Percentiles rank a stretch among this genome's conserved stretches.
Evolutionary conservation across 768 basidiomycete genomes (phyloP).

Genomic region (Pleurotus eryngii): DNA sequence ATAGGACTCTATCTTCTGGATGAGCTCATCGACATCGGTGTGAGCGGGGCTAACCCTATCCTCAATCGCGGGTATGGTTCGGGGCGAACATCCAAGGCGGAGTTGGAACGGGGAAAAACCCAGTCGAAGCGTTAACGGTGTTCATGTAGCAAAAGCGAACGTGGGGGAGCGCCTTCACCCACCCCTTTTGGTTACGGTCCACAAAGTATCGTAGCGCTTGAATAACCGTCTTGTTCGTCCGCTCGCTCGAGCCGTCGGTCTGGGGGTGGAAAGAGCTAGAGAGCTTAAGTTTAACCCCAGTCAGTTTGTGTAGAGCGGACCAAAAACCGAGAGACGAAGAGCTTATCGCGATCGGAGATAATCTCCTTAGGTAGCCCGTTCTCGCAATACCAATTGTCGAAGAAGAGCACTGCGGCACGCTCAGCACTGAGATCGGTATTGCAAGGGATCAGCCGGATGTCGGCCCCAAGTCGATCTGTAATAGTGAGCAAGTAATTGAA

Average conservation of each 20-base stretch:
- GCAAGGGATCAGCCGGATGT: conserved; percentile 16
- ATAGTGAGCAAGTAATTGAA: conserved; percentile 23
- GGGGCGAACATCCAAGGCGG: conserved; percentile 15
- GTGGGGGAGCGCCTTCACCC: conserved; percentile 20
- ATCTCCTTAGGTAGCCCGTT: conserved; percentile 31
- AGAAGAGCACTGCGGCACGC: conserved; percentile 20
- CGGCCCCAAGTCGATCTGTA: conserved; percentile 21
- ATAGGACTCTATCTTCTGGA: conserved; percentile 9
- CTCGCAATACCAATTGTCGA: conserved; percentile 29
- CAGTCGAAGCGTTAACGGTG: conserved; percentile 22
- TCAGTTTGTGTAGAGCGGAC: conserved; percentile 15
- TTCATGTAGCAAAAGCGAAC: conserved; percentile 29
- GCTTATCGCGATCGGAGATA: conserved; percentile 6
- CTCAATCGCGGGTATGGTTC: conserved; percentile 17
- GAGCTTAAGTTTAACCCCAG: conserved; percentile 24
- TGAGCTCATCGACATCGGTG: not conserved
- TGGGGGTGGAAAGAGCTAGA: conserved; percentile 33
- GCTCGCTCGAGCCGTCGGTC: conserved; percentile 29
- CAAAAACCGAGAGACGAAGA: conserved; percentile 29
- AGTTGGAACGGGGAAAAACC: conserved; percentile 25
- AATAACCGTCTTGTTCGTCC: conserved; percentile 22
- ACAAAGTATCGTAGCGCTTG: conserved; percentile 23
- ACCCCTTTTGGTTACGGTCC: conserved; percentile 23
- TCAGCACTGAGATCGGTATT: conserved; percentile 11
- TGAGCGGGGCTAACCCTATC: not conserved